Evolutionary conservation across 371 early-diverging fungal species (phyloP).

Genomic region (Mortierella sp.): DNA sequence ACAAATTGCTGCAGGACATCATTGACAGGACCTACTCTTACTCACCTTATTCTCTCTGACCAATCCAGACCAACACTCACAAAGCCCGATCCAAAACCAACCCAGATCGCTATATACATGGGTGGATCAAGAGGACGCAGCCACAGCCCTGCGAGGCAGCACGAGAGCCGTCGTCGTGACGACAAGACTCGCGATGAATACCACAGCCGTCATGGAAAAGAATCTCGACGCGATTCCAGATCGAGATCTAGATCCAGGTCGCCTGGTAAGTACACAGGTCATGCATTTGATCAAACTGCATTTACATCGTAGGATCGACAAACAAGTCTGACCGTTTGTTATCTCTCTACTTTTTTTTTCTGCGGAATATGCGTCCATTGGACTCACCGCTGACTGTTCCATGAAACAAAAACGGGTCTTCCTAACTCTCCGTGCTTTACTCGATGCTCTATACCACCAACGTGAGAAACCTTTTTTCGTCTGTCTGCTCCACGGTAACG

Average conservation of each 20-base stretch:
- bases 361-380: slow-evolving; percentile 23
- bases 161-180: slow-evolving; percentile 3
- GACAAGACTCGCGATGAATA: slow-evolving; percentile 7
- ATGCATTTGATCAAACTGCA: background rate
- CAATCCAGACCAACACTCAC: too few relatives aligned
- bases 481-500: background rate
- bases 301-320: background rate
- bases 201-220: slow-evolving; percentile 8
- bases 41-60: too few relatives aligned
- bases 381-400: slow-evolving; percentile 13
- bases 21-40: too few relatives aligned
- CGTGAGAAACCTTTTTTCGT: background rate
- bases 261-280: slow-evolving; percentile 33
- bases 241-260: slow-evolving; percentile 35
- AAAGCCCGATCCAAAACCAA: too few relatives aligned
- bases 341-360: background rate
- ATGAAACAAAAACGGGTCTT: too few relatives aligned
- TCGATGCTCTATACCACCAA: background rate
- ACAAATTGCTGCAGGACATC: too few relatives aligned
- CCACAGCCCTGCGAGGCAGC: slow-evolving; percentile 11
- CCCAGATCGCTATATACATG: too few relatives aligned
- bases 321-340: slow-evolving; percentile 7
- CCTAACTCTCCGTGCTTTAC: too few relatives aligned
- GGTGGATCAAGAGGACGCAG: slow-evolving; percentile 29
- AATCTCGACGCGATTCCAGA: slow-evolving; percentile 16